A percentile compares a stretch with the other conserved stretches of the same genome.
These are phyloP conservation scores for Allomyces macrogynus DNA, from an alignment of 192 early-diverging fungal species.

Conservation along the genomic window DNA sequence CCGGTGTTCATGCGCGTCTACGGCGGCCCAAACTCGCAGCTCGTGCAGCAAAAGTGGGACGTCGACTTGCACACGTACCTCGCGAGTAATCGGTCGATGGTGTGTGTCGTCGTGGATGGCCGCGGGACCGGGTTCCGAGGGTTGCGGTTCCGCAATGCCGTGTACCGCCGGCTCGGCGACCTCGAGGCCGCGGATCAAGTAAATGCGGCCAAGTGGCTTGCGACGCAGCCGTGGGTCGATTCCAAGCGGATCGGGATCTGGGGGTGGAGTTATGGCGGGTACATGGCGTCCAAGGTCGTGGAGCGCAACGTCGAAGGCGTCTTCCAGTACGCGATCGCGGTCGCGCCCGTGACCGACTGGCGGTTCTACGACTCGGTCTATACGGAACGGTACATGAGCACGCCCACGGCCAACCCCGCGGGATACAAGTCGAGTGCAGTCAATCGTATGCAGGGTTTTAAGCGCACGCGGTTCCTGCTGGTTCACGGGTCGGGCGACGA, in stretches of 20 bases:
- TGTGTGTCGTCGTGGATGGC: constrained; percentile 40
- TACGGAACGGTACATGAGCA: constrained; percentile 93
- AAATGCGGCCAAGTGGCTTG: constrained; percentile 51
- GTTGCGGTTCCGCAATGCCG: constrained; percentile 50
- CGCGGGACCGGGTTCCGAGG: constrained; percentile 79
- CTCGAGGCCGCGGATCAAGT: constrained; percentile 74
- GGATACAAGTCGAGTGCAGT: constrained; percentile 68
- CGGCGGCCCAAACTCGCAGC: constrained; percentile 80
- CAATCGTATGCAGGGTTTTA: constrained; percentile 60
- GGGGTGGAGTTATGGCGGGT: constrained; percentile 96
- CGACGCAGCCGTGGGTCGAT: constrained; percentile 54
- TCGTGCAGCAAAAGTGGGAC: constrained; percentile 39
- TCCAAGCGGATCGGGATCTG: constrained; percentile 63
- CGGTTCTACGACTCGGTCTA: constrained; percentile 72
- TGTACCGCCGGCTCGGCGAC: constrained; percentile 58
- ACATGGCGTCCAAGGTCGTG: constrained; percentile 58
- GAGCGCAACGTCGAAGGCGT: constrained; percentile 59
- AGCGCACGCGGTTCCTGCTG: constrained; percentile 51
- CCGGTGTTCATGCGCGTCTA: constrained; percentile 74
- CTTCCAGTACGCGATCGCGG: constrained; percentile 70
- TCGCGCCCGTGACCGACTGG: constrained; percentile 94
- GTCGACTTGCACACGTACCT: constrained; percentile 53
- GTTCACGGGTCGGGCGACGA: constrained; percentile 84
- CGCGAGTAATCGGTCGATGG: constrained; percentile 20
- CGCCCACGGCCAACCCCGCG: constrained; percentile 46